These are phyloP conservation scores for Cicer cuneatum DNA, from an alignment of 306 rosid genomes.

Conservation along the genomic window DNA sequence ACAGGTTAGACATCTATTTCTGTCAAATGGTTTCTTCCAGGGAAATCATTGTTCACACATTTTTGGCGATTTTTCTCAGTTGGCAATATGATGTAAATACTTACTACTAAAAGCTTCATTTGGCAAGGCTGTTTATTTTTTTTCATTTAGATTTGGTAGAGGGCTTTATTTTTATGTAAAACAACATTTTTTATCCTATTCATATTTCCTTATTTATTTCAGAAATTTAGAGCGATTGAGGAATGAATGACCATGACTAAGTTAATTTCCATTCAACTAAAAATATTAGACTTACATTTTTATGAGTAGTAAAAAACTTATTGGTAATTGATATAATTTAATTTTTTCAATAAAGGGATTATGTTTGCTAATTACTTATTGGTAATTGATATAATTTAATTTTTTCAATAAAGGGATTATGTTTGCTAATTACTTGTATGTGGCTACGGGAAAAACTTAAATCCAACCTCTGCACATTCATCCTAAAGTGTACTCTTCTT, in stretches of 20 bases:
- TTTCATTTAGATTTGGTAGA: neutral
- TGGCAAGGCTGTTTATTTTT: neutral
- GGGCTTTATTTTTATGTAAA: constrained; percentile 21
- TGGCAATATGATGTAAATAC: constrained; percentile 45
- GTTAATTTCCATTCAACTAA: neutral
- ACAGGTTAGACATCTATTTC: constrained; percentile 10
- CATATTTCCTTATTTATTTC: neutral
- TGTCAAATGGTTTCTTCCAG: constrained; percentile 16
- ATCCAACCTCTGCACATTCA: no score
- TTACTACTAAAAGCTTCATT: constrained; percentile 14
- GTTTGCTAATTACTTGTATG: no score
- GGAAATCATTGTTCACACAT: neutral
- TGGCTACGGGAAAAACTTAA: no score
- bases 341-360: no score
- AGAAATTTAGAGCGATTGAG: neutral
- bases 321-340: no score
- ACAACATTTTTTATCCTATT: neutral
- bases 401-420: no score
- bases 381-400: no score
- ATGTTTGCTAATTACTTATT: no score
- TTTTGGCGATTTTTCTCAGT: neutral
- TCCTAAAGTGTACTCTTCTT: no score
- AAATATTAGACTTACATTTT: neutral
- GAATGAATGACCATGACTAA: neutral
- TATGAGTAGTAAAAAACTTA: no score